A percentile compares a stretch with the other conserved stretches of the same genome.
phyloP scores from a whole-genome alignment of 306 rosid genomes.

The Coriaria nepalensis region DNA sequence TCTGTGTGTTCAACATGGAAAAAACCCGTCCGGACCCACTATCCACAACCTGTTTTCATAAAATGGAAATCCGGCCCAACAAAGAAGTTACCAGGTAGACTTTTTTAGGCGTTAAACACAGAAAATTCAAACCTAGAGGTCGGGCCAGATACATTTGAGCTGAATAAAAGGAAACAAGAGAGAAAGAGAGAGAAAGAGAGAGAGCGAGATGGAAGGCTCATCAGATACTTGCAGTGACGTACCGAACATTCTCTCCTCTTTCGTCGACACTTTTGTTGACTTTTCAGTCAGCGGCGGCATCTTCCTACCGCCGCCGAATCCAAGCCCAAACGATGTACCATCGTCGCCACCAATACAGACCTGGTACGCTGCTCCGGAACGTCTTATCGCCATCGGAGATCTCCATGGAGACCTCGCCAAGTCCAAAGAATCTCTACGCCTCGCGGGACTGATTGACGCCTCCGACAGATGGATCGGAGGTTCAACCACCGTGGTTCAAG shows the following conservation, averaged over 20 bases:
- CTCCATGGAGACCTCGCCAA: conserved; percentile 84
- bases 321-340: neutral
- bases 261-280: conserved; percentile 81
- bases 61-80: too few species aligned
- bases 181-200: neutral
- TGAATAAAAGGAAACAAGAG: too few species aligned
- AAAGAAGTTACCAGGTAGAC: too few species aligned
- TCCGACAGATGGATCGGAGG: conserved; percentile 61
- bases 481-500: conserved; percentile 63
- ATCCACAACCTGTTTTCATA: too few species aligned
- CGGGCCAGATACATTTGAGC: too few species aligned
- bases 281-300: conserved; percentile 70
- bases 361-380: conserved; percentile 29
- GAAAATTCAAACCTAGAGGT: too few species aligned
- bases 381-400: conserved; percentile 74
- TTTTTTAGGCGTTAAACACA: too few species aligned
- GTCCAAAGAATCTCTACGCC: conserved; percentile 54
- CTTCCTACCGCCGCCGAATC: conserved; percentile 28
- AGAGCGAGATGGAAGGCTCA: neutral
- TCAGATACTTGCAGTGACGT: conserved; percentile 33
- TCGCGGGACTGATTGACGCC: conserved; percentile 52
- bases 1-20: neutral
- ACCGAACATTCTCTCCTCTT: conserved; percentile 51
- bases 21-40: too few species aligned
- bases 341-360: conserved; percentile 28